Percentiles rank a stretch among this genome's conserved stretches.
Evolutionary conservation across 768 basidiomycete genomes (phyloP).

Genomic region (Lentinula detonsa): DNA sequence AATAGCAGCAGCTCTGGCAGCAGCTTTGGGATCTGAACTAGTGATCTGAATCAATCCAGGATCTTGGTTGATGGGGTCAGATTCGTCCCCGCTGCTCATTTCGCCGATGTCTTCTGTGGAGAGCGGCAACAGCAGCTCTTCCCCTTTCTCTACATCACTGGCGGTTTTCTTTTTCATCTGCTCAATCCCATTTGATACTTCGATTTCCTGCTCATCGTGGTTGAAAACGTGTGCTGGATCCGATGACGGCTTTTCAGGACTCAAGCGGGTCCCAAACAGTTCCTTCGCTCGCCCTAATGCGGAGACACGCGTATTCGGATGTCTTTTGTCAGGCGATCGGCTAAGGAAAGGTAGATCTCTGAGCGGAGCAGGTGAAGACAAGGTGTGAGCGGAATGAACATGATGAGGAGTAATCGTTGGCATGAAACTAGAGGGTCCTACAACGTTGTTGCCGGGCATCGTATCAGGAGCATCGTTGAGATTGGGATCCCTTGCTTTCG

Average conservation of each 20-base stretch:
- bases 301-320: background rate
- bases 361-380: background rate
- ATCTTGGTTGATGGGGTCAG: conserved; percentile 31
- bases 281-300: background rate
- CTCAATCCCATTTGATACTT: background rate
- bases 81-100: conserved; percentile 19
- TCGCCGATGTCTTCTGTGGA: conserved; percentile 19
- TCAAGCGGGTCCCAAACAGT: background rate
- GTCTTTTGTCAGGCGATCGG: background rate
- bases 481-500: conserved; percentile 6
- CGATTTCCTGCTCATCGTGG: background rate
- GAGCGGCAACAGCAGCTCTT: background rate
- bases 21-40: conserved; percentile 78
- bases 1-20: conserved; percentile 90
- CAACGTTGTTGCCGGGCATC: background rate
- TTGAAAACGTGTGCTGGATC: background rate
- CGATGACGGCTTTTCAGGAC: background rate
- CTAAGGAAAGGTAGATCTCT: conserved; percentile 2
- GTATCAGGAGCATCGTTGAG: background rate
- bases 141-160: background rate
- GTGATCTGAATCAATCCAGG: conserved; percentile 76
- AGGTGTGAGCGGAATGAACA: background rate
- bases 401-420: background rate
- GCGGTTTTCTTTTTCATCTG: background rate
- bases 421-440: background rate